Conservation (phyloP, 345 rosid genomes). For the Eucalyptus virginea region DNA sequence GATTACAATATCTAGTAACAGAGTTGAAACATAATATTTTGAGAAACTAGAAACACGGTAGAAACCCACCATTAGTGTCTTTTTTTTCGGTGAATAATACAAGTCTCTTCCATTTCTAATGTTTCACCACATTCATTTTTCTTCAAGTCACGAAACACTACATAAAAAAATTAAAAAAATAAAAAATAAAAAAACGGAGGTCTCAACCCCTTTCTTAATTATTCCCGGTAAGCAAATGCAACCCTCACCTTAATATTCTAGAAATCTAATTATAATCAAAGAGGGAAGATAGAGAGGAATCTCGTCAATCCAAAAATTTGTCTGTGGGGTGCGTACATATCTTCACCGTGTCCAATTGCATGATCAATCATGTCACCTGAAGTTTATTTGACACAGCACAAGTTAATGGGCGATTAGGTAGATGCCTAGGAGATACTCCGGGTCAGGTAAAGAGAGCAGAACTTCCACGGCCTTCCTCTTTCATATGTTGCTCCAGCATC, state of each 20-base stretch:
- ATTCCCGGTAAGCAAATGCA: background rate
- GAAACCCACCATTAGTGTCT: background rate
- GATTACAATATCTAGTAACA: background rate
- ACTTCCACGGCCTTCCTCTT: background rate
- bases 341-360: background rate
- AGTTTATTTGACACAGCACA: background rate
- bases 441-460: background rate
- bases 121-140: background rate
- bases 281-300: background rate
- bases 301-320: background rate
- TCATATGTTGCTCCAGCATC: background rate
- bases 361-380: background rate
- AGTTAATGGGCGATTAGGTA: background rate
- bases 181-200: background rate
- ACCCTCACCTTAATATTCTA: background rate
- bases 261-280: background rate
- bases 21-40: background rate
- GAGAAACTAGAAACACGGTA: background rate
- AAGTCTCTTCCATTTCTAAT: background rate
- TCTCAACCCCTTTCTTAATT: background rate
- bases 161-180: background rate
- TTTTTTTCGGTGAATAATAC: background rate
- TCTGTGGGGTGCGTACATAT: background rate
- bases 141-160: background rate
- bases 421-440: background rate